Percentiles rank a stretch among this genome's conserved stretches.
These are phyloP conservation scores for Beauveria asiatica DNA, from an alignment of 2,329 filamentous ascomycete genomes.

Conservation along the genomic window DNA sequence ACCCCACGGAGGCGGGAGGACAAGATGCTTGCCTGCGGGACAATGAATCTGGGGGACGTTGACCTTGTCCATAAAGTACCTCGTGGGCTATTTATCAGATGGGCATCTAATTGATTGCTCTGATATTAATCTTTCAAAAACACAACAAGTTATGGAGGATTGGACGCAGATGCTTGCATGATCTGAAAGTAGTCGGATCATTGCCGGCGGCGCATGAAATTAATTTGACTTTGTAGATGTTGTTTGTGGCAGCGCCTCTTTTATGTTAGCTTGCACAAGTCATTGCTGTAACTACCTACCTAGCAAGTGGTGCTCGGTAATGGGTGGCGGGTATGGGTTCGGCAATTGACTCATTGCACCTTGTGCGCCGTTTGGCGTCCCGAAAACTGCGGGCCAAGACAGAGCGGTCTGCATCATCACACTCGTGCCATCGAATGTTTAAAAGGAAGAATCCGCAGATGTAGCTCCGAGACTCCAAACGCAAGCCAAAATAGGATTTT, in stretches of 20 bases:
- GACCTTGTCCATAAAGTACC: background rate
- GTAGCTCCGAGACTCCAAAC: background rate
- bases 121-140: background rate
- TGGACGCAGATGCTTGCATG: background rate
- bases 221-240: no score
- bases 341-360: background rate
- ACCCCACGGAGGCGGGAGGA: constrained; percentile 3
- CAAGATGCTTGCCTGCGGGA: background rate
- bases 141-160: background rate
- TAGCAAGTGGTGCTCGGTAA: background rate
- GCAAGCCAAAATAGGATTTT: background rate
- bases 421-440: background rate
- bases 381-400: background rate
- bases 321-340: background rate
- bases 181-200: no score
- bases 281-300: no score
- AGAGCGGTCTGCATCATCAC: background rate
- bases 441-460: background rate
- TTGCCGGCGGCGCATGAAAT: no score
- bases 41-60: background rate
- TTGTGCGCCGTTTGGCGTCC: background rate
- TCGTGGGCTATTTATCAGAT: background rate
- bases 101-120: background rate
- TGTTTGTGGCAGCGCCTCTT: no score
- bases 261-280: no score